These are phyloP conservation scores for Phlebopus sp. DNA, from an alignment of 1,284 basidiomycete species.

Conservation along the genomic window DNA sequence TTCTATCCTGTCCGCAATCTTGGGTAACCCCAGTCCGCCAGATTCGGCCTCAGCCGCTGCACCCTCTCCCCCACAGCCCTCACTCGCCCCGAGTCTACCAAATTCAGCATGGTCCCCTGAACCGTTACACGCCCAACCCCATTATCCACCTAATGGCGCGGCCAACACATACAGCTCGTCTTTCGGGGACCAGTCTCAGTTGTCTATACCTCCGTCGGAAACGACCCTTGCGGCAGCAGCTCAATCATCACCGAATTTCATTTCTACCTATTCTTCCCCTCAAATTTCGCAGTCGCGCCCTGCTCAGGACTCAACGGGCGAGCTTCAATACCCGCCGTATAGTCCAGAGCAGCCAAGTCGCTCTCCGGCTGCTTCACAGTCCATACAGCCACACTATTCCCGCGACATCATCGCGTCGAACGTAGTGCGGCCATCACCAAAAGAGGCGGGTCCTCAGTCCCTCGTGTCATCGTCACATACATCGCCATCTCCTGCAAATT, in stretches of 20 bases:
- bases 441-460: constrained; percentile 30
- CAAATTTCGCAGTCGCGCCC: constrained; percentile 43
- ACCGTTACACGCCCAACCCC: constrained; percentile 31
- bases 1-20: constrained; percentile 87
- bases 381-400: constrained; percentile 49
- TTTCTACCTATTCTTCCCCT: constrained; percentile 32
- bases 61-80: constrained; percentile 41
- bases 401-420: constrained; percentile 36
- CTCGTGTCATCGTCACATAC: constrained; percentile 30
- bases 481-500: constrained; percentile 45
- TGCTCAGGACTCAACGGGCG: constrained; percentile 38
- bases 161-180: constrained; percentile 22
- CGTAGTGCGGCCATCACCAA: constrained; percentile 17
- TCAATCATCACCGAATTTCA: constrained; percentile 36
- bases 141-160: constrained; percentile 17
- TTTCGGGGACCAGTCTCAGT: constrained; percentile 32
- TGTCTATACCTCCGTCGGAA: constrained; percentile 40
- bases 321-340: constrained; percentile 31
- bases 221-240: constrained; percentile 29
- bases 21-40: constrained; percentile 71
- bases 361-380: constrained; percentile 32
- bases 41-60: constrained; percentile 46
- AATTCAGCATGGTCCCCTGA: constrained; percentile 48
- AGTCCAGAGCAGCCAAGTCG: constrained; percentile 24
- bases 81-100: constrained; percentile 33